These are phyloP conservation scores for Xanthoconium purpureum DNA, from an alignment of 768 basidiomycete genomes.

Conservation along the genomic window DNA sequence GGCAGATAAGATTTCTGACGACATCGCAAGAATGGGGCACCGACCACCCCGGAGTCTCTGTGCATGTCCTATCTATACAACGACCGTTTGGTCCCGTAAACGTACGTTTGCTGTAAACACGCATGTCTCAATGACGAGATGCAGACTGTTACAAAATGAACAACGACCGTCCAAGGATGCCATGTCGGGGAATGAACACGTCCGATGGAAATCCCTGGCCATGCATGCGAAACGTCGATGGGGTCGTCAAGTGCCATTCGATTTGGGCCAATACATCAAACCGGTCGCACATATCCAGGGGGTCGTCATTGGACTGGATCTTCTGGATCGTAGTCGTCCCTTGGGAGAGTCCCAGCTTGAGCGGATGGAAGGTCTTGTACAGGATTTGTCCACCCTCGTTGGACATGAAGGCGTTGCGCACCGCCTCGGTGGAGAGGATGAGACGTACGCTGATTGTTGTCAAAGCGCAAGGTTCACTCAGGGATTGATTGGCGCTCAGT, in stretches of 20 bases:
- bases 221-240: not conserved
- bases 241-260: not conserved
- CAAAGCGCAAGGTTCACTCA: not conserved
- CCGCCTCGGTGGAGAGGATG: not conserved
- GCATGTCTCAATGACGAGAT: not conserved
- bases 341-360: not conserved
- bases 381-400: not conserved
- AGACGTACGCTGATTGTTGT: not conserved
- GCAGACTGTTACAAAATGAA: not conserved
- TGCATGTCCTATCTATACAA: constrained; percentile 24
- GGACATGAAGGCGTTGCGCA: not conserved
- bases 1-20: not conserved
- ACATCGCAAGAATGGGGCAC: not conserved
- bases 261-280: constrained; percentile 16
- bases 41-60: not conserved
- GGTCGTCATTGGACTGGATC: constrained; percentile 17
- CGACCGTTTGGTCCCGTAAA: constrained; percentile 26
- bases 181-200: not conserved
- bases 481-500: not conserved
- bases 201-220: not conserved
- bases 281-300: constrained; percentile 24
- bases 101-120: constrained; percentile 2
- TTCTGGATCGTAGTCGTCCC: constrained; percentile 25
- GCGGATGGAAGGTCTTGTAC: not conserved
- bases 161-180: not conserved